phyloP scores from a whole-genome alignment of 305 asterid species.

The Ilex paraguariensis region DNA sequence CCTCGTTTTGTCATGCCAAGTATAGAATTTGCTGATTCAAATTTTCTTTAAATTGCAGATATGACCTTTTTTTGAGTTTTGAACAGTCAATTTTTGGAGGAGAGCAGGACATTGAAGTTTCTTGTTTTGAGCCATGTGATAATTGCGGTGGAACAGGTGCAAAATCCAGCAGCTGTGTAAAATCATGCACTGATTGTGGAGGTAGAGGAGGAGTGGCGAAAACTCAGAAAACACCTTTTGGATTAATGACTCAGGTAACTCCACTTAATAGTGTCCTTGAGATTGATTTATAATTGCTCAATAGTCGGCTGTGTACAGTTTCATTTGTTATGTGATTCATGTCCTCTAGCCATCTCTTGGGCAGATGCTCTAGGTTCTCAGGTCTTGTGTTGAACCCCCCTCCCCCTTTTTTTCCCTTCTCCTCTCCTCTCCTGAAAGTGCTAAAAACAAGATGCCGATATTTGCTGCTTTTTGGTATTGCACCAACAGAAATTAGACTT shows the following conservation, averaged over 20 bases:
- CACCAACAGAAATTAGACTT: too few relatives aligned
- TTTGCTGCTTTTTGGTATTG: too few relatives aligned
- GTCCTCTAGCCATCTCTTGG: too few relatives aligned
- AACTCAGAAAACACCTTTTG: conserved; percentile 85
- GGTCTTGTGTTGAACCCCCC: too few relatives aligned
- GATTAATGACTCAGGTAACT: conserved; percentile 88
- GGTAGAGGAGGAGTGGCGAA: conserved; percentile 76
- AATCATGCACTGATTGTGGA: conserved; percentile 63
- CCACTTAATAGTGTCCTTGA: conserved; percentile 4
- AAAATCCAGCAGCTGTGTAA: conserved; percentile 60
- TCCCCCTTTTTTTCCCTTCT: too few relatives aligned
- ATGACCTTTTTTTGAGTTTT: conserved; percentile 70
- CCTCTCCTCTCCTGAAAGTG: too few relatives aligned
- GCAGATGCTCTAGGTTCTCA: too few relatives aligned
- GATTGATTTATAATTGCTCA: conserved; percentile 16
- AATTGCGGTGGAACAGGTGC: conserved; percentile 89
- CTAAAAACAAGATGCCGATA: too few relatives aligned
- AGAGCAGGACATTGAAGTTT: conserved; percentile 59
- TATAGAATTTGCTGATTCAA: background rate
- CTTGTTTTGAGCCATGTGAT: conserved; percentile 61
- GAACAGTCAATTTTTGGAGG: conserved; percentile 85
- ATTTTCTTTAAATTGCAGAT: conserved; percentile 36
- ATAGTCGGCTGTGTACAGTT: background rate
- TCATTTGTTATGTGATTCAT: too few relatives aligned
- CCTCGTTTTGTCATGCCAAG: background rate